phyloP scores from a whole-genome alignment of 352 stramenopile genomes.

The Ophiocytium majus region DNA sequence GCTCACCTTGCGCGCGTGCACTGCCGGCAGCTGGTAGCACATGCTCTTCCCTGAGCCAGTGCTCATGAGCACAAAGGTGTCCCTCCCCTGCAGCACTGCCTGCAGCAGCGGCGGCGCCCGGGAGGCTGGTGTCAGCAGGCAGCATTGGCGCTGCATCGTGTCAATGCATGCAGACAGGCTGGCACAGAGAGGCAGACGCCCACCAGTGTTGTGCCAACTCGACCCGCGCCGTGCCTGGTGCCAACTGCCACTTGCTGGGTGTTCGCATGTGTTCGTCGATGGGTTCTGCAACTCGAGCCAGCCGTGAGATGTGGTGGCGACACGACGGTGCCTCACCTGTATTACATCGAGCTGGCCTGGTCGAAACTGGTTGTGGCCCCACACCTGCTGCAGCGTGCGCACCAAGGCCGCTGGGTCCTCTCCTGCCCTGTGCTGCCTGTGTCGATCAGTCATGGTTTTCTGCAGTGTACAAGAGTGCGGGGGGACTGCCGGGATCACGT shows the following conservation, averaged over 20 bases:
- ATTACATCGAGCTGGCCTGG: constrained; percentile 46
- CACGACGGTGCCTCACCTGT: not conserved
- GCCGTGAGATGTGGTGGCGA: no score
- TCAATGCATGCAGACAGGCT: no score
- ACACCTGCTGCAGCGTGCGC: constrained; percentile 1
- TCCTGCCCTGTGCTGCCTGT: not conserved
- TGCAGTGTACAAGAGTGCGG: no score
- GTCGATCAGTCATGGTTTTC: not conserved
- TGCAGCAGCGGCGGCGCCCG: no score
- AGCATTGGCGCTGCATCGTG: no score
- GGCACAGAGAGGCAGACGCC: no score
- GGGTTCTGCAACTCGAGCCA: no score
- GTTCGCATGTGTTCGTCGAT: no score
- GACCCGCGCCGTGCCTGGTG: no score
- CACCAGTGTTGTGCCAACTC: no score
- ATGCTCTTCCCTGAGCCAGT: constrained; percentile 97
- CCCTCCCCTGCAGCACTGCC: constrained; percentile 71
- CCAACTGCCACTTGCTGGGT: no score
- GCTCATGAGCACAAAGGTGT: constrained; percentile 98
- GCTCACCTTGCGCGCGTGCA: not conserved
- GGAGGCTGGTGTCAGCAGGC: no score
- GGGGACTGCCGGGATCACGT: not conserved
- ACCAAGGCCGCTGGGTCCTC: not conserved
- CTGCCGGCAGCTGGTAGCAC: constrained; percentile 88
- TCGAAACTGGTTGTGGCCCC: constrained; percentile 45